A percentile compares a stretch with the other conserved stretches of the same genome.
phyloP scores from a whole-genome alignment of 176 grass and related monocot species.

The Rhynchospora pubera region DNA sequence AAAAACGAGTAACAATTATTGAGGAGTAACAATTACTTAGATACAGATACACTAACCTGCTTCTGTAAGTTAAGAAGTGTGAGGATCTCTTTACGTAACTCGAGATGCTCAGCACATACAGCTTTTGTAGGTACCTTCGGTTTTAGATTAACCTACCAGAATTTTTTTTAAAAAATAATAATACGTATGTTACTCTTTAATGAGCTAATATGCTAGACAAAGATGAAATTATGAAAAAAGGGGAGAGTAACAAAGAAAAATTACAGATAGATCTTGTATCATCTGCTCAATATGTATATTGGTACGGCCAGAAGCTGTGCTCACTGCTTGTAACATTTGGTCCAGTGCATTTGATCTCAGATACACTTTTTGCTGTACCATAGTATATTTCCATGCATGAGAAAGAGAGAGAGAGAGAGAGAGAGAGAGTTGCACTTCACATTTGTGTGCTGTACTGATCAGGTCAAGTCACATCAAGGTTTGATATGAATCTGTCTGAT shows the following conservation, averaged over 20 bases:
- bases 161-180: conserved; percentile 17
- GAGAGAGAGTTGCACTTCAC: not conserved
- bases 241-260: not conserved
- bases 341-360: conserved; percentile 90
- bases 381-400: conserved; percentile 25
- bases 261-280: conserved; percentile 86
- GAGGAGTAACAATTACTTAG: not conserved
- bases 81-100: conserved; percentile 93
- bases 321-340: conserved; percentile 92
- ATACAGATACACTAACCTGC: conserved; percentile 44
- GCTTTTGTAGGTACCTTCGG: conserved; percentile 97
- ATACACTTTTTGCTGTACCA: conserved; percentile 81
- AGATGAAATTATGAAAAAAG: not conserved
- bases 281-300: conserved; percentile 87
- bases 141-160: conserved; percentile 79
- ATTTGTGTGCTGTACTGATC: not conserved
- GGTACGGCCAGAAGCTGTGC: conserved; percentile 72
- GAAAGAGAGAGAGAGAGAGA: not conserved
- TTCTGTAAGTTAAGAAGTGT: conserved; percentile 97
- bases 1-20: not conserved
- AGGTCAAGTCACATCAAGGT: not conserved
- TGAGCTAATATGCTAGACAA: not conserved
- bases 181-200: not conserved
- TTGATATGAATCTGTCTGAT: not conserved
- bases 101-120: conserved; percentile 93